phyloP scores from a whole-genome alignment of 1,284 basidiomycete genomes.

The Blastosporella zonata region DNA sequence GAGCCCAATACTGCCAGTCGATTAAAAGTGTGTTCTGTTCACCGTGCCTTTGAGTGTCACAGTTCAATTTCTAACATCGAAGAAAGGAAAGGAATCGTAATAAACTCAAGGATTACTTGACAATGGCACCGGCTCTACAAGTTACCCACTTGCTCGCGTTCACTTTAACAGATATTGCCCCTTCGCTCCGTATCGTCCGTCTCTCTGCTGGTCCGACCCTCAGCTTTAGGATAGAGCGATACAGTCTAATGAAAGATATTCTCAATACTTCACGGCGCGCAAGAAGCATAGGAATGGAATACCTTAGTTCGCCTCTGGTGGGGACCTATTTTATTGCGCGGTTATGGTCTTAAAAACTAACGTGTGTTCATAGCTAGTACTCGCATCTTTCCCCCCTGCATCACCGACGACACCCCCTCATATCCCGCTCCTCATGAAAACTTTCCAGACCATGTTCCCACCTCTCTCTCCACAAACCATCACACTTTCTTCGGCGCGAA shows the following conservation, averaged over 20 bases:
- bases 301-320: conserved; percentile 83
- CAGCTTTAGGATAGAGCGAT: conserved; percentile 91
- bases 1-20: conserved; percentile 97
- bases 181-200: conserved; percentile 85
- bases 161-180: conserved; percentile 81
- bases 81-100: conserved; percentile 86
- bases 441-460: conserved; percentile 87
- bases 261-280: conserved; percentile 65
- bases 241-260: conserved; percentile 87
- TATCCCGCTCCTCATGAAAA: conserved; percentile 74
- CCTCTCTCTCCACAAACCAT: conserved; percentile 79
- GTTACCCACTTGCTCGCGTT: conserved; percentile 95
- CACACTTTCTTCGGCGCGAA: conserved; percentile 79
- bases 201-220: conserved; percentile 93
- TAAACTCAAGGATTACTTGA: conserved; percentile 92
- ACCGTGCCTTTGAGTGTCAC: background rate
- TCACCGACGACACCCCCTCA: conserved; percentile 70
- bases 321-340: conserved; percentile 26
- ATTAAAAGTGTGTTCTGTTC: conserved; percentile 60
- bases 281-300: conserved; percentile 80
- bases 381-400: conserved; percentile 73
- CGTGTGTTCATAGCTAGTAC: conserved; percentile 52
- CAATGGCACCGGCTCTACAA: conserved; percentile 87
- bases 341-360: background rate
- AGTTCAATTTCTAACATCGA: conserved; percentile 11